Base-by-base conservation (phyloP, 441 rosid species). In the Bocquillonia castaneifolia region DNA sequence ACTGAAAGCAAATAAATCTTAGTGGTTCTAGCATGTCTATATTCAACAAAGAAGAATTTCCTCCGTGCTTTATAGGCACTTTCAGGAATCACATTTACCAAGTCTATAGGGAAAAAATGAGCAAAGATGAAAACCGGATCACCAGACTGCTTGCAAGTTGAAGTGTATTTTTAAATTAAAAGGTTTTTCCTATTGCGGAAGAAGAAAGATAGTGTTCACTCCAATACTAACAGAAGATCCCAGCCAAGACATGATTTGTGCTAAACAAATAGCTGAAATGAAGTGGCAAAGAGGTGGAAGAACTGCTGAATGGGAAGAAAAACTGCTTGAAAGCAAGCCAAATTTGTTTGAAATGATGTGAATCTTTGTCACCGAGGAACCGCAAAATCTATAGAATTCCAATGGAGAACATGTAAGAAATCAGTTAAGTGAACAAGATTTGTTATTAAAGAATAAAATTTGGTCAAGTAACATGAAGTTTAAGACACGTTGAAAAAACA, bases 341-440 rank as follows among this genome's bases (percentile, higher is more conserved):
- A 65, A 37, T 54, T 58, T 69, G 72, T 65, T 74, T 59, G 66
- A 59, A 65, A 61, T 55, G 68, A 56, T 14, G 28, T 29, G 14
- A 60, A 31, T 22, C 65, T 60, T 67, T 78, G 89, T 90, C 93
- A 92, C 96, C 94, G 94, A 76, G 96, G 96, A 81, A 86, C 96
- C 61, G 92, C 95, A 78, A 82, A 82, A 79, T 83, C 92, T 88
- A 82, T 78, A 81, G 76, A 72, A 80, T 58, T 61, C 66, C 62
- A 82, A 59, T 26, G 67, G 74, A 78, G 70, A 83, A 37, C 42
- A 59, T 13, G 53, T 74, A 79, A 73, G 72, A 63, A 48, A 64
- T 70, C 78, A 81, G 79, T 80, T 63, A 64, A 68, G 42, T 36
- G 50, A 66, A 76, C 65, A 58, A 37, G 44, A n/a, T 55, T 36